Percentiles rank a stretch among this genome's conserved stretches.
These are phyloP conservation scores for Lactifluus hygrophoroides DNA, from an alignment of 768 basidiomycete species.

Conservation along the genomic window DNA sequence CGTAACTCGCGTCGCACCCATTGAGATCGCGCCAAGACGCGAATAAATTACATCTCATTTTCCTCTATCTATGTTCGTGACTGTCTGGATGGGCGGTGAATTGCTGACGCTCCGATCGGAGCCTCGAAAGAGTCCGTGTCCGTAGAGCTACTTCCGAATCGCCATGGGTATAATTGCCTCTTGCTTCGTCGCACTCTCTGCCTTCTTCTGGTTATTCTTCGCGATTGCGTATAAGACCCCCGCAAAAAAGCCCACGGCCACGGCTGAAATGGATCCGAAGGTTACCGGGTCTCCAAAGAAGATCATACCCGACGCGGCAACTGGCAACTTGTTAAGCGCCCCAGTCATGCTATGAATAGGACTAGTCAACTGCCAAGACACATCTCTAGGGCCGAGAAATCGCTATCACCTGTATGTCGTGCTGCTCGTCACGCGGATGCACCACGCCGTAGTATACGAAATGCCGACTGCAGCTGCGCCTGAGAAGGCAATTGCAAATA, in stretches of 20 bases:
- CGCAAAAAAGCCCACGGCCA: slow-evolving; percentile 83
- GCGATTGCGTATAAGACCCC: slow-evolving; percentile 89
- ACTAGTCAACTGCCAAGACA: neutral
- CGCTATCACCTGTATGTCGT: slow-evolving; percentile 89
- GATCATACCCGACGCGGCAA: slow-evolving; percentile 97
- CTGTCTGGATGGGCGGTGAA: neutral
- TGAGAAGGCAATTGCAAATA: slow-evolving; percentile 88
- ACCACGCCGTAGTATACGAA: slow-evolving; percentile 98
- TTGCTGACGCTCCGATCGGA: neutral
- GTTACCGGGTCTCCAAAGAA: slow-evolving; percentile 93
- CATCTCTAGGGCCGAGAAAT: neutral
- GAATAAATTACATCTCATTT: slow-evolving; percentile 8
- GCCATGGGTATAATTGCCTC: slow-evolving; percentile 56
- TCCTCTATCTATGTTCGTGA: slow-evolving; percentile 7
- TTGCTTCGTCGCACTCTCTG: slow-evolving; percentile 46
- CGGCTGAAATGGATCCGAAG: slow-evolving; percentile 79
- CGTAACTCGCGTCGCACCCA: slow-evolving; percentile 5
- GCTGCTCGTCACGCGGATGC: slow-evolving; percentile 88
- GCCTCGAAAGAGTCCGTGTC: slow-evolving; percentile 4
- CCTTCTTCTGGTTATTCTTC: slow-evolving; percentile 86
- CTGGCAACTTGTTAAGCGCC: slow-evolving; percentile 93
- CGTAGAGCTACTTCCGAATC: slow-evolving; percentile 33
- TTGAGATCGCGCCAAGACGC: neutral
- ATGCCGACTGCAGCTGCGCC: slow-evolving; percentile 98
- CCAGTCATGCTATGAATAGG: slow-evolving; percentile 73